These are phyloP conservation scores for Quercus gilva DNA, from an alignment of 306 rosid species.

Conservation along the genomic window DNA sequence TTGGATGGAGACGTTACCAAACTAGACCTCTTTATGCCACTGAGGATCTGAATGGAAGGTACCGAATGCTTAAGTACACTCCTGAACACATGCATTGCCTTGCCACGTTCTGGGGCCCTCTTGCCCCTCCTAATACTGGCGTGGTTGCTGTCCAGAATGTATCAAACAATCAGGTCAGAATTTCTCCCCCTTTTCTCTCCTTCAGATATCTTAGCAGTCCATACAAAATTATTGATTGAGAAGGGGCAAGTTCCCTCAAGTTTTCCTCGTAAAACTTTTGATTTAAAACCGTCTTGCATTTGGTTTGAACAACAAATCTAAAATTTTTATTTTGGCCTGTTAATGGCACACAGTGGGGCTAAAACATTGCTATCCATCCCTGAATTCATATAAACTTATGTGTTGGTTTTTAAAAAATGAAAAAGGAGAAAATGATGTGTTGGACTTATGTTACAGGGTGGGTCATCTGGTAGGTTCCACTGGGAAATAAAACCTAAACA, in stretches of 20 bases:
- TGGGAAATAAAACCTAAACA: background rate
- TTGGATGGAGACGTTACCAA: constrained; percentile 98
- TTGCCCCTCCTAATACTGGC: constrained; percentile 89
- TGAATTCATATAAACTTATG: background rate
- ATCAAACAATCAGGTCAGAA: constrained; percentile 71
- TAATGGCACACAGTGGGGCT: background rate
- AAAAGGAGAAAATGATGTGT: no score
- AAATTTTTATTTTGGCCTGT: background rate
- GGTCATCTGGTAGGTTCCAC: background rate
- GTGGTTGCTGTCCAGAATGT: constrained; percentile 83
- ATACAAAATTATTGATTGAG: background rate
- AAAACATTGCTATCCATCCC: background rate
- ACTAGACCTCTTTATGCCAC: constrained; percentile 85
- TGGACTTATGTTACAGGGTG: no score
- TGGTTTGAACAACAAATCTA: background rate
- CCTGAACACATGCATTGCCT: constrained; percentile 95
- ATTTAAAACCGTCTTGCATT: background rate
- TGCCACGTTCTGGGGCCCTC: constrained; percentile 96
- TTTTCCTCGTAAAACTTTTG: background rate
- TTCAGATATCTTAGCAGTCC: constrained; percentile 1
- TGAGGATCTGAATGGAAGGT: constrained; percentile 85
- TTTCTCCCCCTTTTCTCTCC: background rate
- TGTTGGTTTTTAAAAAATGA: no score
- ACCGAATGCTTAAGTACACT: constrained; percentile 91
- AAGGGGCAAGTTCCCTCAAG: background rate